Percentiles rank a stretch among this genome's conserved stretches.
phyloP scores from a whole-genome alignment of 2,329 filamentous ascomycete genomes.

The Scolecobasidium constrictum region DNA sequence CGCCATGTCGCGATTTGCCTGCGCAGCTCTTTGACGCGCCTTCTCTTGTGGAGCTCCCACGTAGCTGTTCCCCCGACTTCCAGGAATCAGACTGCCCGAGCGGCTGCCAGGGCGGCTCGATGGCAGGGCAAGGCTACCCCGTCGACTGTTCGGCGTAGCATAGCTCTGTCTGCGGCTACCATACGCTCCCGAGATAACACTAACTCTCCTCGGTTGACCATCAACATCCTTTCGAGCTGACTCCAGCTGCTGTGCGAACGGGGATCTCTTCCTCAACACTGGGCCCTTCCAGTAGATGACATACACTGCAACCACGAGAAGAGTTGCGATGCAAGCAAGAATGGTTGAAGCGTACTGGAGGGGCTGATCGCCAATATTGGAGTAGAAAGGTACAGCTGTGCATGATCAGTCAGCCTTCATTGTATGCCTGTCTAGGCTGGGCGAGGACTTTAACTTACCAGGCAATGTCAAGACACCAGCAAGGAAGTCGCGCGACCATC shows the following conservation, averaged over 20 bases:
- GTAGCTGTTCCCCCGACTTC: not conserved
- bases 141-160: slow-evolving; percentile 1
- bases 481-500: slow-evolving; percentile 62
- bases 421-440: no score
- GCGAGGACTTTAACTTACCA: no score
- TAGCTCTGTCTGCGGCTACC: slow-evolving; percentile 5
- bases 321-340: slow-evolving; percentile 39
- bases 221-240: slow-evolving; percentile 1
- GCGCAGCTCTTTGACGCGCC: slow-evolving; percentile 1
- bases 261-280: slow-evolving; percentile 37
- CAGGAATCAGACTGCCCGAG: not conserved
- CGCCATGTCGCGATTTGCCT: slow-evolving; percentile 4
- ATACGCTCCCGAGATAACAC: slow-evolving; percentile 4
- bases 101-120: not conserved
- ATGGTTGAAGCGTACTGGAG: slow-evolving; percentile 44
- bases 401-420: no score
- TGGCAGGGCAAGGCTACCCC: slow-evolving; percentile 1
- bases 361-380: slow-evolving; percentile 21
- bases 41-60: slow-evolving; percentile 1
- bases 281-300: slow-evolving; percentile 47
- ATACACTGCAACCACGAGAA: slow-evolving; percentile 39
- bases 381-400: slow-evolving; percentile 10
- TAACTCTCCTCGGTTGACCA: slow-evolving; percentile 2
- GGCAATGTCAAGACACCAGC: slow-evolving; percentile 60
- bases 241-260: slow-evolving; percentile 40